Evolutionary conservation across 352 stramenopile species (phyloP), one percentile per base, ranked within the genome.

Genomic region (Pythium oligandrum): DNA sequence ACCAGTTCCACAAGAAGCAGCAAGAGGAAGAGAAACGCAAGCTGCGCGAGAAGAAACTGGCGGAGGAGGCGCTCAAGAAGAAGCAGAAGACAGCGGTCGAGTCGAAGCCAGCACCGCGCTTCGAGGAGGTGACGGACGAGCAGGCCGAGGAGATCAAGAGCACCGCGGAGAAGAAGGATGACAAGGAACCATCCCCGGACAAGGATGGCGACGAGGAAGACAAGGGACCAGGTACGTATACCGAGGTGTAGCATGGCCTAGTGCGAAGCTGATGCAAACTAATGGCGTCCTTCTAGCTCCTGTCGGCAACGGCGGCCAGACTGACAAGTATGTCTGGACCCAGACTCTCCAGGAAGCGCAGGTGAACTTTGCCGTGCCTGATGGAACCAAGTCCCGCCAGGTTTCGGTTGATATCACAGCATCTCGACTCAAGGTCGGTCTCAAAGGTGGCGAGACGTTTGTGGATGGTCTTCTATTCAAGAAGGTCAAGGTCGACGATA

Each of bases 401-500:
- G 73, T 99, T 26, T 82, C 88, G 31, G 93, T 98, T 6, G 69
- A 90, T 17, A 98, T 99, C 53, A 75, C 66, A 4, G 92, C 96
- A 53, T 88, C 78, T 26, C 84, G 91, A 47, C 72, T 99, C 0
- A 93, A 90, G 59, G 90, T 98, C 7, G 86, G 73, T 17, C 52
- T 98, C 17, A 96, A 95, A 48, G 70, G 71, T 17, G 70, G 69
- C 8, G 42, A 61, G 11, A 69, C 71, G 17, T 77, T 98, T 37
- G 75, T 97, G 26, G 77, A 99, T 66, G 97, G 90, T n/a, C 40
- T 71, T 11, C 73, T 99, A 4, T 88, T 93, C 71, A 98, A 98
- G 56, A 74, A 88, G 38, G 86, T 99, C 33, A 98, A 98, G 57
- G 83, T 98, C 44, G 97, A 99, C 59, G 97, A 99, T 73, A 98